phyloP scores from a whole-genome alignment of 441 rosid species.

The Populus hybrid region DNA sequence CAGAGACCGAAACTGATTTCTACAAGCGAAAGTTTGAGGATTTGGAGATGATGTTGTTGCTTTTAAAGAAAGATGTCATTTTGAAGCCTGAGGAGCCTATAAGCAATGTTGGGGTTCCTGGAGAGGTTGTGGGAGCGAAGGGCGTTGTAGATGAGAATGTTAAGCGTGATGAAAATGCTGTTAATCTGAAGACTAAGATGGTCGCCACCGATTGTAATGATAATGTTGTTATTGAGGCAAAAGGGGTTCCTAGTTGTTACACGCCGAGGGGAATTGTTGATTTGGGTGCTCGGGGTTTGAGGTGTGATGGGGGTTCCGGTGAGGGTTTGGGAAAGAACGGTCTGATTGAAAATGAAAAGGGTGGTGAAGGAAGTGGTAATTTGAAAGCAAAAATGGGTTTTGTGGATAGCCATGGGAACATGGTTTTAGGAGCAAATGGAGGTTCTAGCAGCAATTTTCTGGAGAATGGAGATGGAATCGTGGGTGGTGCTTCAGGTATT shows the following conservation, averaged over 20 bases:
- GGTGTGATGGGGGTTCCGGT: too few relatives aligned
- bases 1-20: slow-evolving; percentile 9
- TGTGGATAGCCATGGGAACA: neutral
- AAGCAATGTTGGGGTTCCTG: slow-evolving; percentile 2
- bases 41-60: slow-evolving; percentile 12
- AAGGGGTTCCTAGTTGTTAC: too few relatives aligned
- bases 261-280: too few relatives aligned
- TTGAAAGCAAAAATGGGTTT: neutral
- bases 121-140: neutral
- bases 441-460: neutral
- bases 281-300: too few relatives aligned
- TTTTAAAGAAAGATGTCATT: slow-evolving; percentile 19
- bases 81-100: neutral
- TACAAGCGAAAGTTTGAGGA: slow-evolving; percentile 18
- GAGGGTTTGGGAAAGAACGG: too few relatives aligned
- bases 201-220: too few relatives aligned
- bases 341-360: too few relatives aligned
- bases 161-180: too few relatives aligned
- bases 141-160: too few relatives aligned
- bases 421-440: neutral
- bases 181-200: too few relatives aligned
- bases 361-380: neutral
- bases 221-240: too few relatives aligned
- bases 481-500: neutral
- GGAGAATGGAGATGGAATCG: neutral